Base-by-base conservation (phyloP, 2,329 filamentous ascomycete genomes). In the Cryphonectria parasitica region DNA sequence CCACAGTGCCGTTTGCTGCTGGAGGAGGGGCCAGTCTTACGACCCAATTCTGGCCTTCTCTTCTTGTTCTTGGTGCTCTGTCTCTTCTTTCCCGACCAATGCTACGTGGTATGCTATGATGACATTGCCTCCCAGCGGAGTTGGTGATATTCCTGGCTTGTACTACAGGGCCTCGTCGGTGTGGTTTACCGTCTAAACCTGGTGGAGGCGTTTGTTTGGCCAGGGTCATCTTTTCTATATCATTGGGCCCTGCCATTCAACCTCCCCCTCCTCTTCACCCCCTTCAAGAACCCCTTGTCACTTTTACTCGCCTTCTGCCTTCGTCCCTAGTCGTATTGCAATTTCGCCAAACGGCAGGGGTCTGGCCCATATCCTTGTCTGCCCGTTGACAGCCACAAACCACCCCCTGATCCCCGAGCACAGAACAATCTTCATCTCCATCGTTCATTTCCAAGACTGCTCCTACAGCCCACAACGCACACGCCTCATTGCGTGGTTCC, bases 321-420 rank as follows among this genome's bases (percentile, higher is more conserved):
- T 71, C 70, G 69, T 71, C 69, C 69, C 68, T 69, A 69, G 68
- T 67, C 73, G 56, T 65, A 60, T 73, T 73, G 67, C 67, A 76
- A 76, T 76, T 72, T 76, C 74, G 73, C 74, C 72, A 74, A 75
- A 71, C 66, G 69, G 62, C 67, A 69, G 49, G 68, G 69, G 67
- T 41, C 65, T 62, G 25, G 66, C 63, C 62, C 56, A 39, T 36
- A 36, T 58, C 65, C 63, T 31, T 58, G 36, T 31, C 63, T 52
- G 43, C 54, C 68, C 70, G 64, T 69, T 69, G 66, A 69, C 70
- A 72, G 67, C 69, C 66, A 72, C 71, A 54, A 68, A 28, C 66
- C 68, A 22, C 66, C 68, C 66, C 70, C 62, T 72, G 71, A 67
- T 67, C 36, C 43, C 66, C 68, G 64, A 68, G 36, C 64, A 69